These are phyloP conservation scores for Aspergillus floridensis DNA, from an alignment of 2,329 filamentous ascomycete species.

Conservation along the genomic window DNA sequence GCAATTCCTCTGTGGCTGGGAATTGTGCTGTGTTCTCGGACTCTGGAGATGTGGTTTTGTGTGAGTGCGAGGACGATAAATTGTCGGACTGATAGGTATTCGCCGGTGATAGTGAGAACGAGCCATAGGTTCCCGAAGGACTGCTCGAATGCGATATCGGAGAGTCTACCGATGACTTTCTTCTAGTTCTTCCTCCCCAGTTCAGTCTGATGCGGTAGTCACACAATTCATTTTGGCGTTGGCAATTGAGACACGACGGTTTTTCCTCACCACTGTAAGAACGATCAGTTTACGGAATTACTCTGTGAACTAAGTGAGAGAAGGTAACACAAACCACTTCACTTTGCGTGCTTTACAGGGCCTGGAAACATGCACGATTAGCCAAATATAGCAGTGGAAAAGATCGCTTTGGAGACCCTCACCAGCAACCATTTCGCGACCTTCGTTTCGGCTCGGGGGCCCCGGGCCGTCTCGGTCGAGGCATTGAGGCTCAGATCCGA, in stretches of 20 bases:
- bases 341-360: conserved; percentile 76
- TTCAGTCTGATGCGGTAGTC: conserved; percentile 80
- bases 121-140: conserved; percentile 16
- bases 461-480: conserved; percentile 63
- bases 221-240: conserved; percentile 68
- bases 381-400: conserved; percentile 2
- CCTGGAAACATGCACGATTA: conserved; percentile 45
- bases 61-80: conserved; percentile 1
- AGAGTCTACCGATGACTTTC: conserved; percentile 47
- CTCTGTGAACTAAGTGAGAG: not conserved
- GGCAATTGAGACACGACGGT: conserved; percentile 69
- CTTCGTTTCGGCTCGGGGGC: conserved; percentile 64
- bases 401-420: conserved; percentile 27
- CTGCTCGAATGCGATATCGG: conserved; percentile 29
- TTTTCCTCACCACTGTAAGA: conserved; percentile 66
- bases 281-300: conserved; percentile 12
- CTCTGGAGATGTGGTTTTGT: conserved; percentile 3
- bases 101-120: conserved; percentile 16
- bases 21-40: conserved; percentile 9
- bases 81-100: conserved; percentile 8
- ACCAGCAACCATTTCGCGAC: conserved; percentile 69
- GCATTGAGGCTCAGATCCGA: conserved; percentile 47
- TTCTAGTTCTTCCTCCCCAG: conserved; percentile 71
- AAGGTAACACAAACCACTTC: conserved; percentile 58
- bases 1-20: conserved; percentile 8